These are phyloP conservation scores for Porpolomopsis calyptriformis DNA, from an alignment of 768 basidiomycete genomes.

Conservation along the genomic window DNA sequence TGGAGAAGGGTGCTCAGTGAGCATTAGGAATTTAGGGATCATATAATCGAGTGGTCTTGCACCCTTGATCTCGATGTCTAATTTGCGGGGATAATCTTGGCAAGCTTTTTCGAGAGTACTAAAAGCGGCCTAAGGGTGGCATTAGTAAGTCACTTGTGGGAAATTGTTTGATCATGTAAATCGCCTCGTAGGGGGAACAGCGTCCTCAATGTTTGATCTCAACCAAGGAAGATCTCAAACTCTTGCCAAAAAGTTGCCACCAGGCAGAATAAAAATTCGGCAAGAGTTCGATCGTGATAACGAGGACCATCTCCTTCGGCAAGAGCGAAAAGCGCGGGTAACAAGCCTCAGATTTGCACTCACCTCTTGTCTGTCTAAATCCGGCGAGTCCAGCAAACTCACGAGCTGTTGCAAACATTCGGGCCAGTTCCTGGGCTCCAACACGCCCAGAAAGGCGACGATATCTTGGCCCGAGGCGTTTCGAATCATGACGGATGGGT, in stretches of 20 bases:
- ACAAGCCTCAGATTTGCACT: conserved; percentile 15
- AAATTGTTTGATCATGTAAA: neutral
- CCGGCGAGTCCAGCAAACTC: conserved; percentile 62
- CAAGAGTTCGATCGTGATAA: no score
- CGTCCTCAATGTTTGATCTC: no score
- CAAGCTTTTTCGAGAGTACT: conserved; percentile 91
- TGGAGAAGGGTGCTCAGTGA: conserved; percentile 73
- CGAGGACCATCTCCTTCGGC: no score
- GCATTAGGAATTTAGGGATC: conserved; percentile 87
- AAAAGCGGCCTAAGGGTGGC: conserved; percentile 62
- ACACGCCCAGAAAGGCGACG: conserved; percentile 74
- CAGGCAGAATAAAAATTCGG: no score
- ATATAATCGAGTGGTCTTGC: conserved; percentile 91
- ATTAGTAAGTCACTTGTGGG: conserved; percentile 11
- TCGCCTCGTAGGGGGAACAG: no score
- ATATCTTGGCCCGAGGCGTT: conserved; percentile 92
- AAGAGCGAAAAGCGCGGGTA: no score
- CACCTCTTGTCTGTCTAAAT: conserved; percentile 81
- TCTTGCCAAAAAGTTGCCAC: no score
- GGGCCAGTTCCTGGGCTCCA: conserved; percentile 91
- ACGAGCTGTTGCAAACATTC: conserved; percentile 86
- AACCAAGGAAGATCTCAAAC: no score
- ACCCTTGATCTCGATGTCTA: conserved; percentile 89
- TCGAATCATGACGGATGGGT: conserved; percentile 77
- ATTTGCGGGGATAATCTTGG: conserved; percentile 92